A percentile compares a stretch with the other conserved stretches of the same genome.
Evolutionary conservation across 805 yeast genomes (phyloP).

Genomic region (Pichia nanzhaoensis): DNA sequence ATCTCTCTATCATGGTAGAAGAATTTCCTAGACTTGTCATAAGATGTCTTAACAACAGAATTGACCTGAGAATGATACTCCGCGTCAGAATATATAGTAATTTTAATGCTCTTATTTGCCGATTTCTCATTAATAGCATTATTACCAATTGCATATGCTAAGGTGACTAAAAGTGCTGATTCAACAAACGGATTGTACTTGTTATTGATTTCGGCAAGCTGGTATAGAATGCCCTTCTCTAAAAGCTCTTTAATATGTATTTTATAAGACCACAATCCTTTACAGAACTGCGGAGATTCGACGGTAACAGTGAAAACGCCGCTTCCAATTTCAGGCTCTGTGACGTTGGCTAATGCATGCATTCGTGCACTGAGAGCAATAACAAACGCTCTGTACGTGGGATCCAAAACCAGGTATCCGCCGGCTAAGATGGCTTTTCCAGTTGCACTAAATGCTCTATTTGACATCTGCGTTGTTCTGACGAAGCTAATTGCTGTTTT

Average conservation of each 20-base stretch:
- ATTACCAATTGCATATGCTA: conserved; percentile 42
- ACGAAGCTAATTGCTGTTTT: neutral
- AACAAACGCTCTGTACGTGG: conserved; percentile 66
- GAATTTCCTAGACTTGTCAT: conserved; percentile 40
- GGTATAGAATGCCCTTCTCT: conserved; percentile 8
- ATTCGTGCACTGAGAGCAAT: conserved; percentile 86
- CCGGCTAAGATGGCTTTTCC: conserved; percentile 95
- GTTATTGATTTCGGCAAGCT: conserved; percentile 15
- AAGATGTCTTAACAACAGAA: conserved; percentile 31
- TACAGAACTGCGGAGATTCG: conserved; percentile 68
- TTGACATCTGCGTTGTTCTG: neutral
- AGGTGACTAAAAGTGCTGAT: conserved; percentile 49
- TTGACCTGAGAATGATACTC: conserved; percentile 78
- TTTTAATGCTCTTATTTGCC: conserved; percentile 30
- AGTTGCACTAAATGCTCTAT: conserved; percentile 75
- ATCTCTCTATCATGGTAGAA: conserved; percentile 55
- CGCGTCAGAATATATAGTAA: conserved; percentile 75
- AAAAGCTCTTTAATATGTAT: conserved; percentile 18
- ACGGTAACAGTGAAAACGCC: conserved; percentile 34
- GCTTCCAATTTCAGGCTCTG: neutral
- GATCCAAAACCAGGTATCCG: conserved; percentile 86
- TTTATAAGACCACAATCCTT: conserved; percentile 62
- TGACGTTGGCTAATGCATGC: conserved; percentile 47
- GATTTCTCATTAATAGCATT: neutral
- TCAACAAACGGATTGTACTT: conserved; percentile 67